Evolutionary conservation across 805 yeast species (phyloP), one percentile per base, ranked within the genome.

Genomic region (Alloascoidea africana): DNA sequence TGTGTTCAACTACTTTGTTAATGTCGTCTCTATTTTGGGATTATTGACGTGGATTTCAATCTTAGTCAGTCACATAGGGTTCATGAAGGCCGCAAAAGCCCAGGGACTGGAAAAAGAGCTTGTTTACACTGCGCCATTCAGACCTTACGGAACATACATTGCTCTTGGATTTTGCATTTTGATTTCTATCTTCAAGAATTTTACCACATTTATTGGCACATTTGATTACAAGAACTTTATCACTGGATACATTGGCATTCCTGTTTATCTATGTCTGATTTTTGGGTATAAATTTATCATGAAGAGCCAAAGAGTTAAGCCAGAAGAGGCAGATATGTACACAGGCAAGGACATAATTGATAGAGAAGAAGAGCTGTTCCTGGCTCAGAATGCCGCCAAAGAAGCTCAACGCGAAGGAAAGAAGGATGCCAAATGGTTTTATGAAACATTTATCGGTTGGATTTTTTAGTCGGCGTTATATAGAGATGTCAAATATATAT

Each of bases 241-340:
- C 50, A 78, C 89, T 23, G 86, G 87, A 34, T 80, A 81, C 58
- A 76, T 81, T 48, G 81, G 82, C 18, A 66, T 80, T 36, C 84
- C 84, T 27, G 74, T 78, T 6, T 80, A 66, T 47, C 32, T 75
- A 27, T 58, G 71, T 36, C 60, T 68, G 41, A 67, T 60, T 44
- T 47, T 67, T 43, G 84, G 82, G 4, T 76, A 72, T 63, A 78
- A 78, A 59, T n/a, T 75, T 30, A 45, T 59, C 44, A 57, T 56
- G 52, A 73, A 65, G 53, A 63, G 80, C 23, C 65, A 62, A 46
- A 41, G 63, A 18, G 62, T 70, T 38, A 54, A 49, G 32, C 67
- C 82, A 4, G 59, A 56, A 34, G 82, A 76, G 46, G 78, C 70
- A 17, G 89, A 79, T 53, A 59, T 76, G 51, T 55, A 53, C 36